Percentiles rank a stretch among this genome's conserved stretches.
Evolutionary conservation across 371 early-diverging fungal genomes (phyloP).

Genomic region (Nematocida ironsii): DNA sequence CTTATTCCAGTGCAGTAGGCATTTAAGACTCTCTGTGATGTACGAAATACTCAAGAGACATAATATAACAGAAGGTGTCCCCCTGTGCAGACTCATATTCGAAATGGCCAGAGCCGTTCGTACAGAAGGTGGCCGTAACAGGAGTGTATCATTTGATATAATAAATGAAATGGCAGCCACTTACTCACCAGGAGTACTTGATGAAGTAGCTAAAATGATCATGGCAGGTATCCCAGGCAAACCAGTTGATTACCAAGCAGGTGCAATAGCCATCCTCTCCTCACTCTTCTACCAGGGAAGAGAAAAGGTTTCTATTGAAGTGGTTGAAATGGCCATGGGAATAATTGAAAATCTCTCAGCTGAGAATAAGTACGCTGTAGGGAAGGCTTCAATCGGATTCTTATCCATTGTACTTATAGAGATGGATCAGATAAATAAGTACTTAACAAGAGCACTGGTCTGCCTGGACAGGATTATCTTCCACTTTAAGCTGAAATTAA

Average conservation of each 20-base stretch:
- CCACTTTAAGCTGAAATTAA: slow-evolving; percentile 50
- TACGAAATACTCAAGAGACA: slow-evolving; percentile 26
- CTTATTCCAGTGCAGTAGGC: slow-evolving; percentile 49
- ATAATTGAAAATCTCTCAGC: slow-evolving; percentile 32
- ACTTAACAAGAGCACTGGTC: slow-evolving; percentile 30
- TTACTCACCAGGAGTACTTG: slow-evolving; percentile 6
- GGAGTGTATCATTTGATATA: slow-evolving; percentile 39
- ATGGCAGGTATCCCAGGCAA: slow-evolving; percentile 23
- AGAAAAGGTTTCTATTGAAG: slow-evolving; percentile 23
- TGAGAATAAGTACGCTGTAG: slow-evolving; percentile 32
- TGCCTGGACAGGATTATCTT: slow-evolving; percentile 44
- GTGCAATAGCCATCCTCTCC: slow-evolving; percentile 25
- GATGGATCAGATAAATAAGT: slow-evolving; percentile 23
- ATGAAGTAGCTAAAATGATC: slow-evolving; percentile 38
- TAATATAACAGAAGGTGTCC: background rate
- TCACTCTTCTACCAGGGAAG: slow-evolving; percentile 43
- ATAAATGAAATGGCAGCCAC: slow-evolving; percentile 28
- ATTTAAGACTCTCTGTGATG: slow-evolving; percentile 15
- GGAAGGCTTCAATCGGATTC: slow-evolving; percentile 38
- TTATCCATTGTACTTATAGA: slow-evolving; percentile 30
- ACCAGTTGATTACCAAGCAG: slow-evolving; percentile 44
- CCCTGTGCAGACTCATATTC: slow-evolving; percentile 20
- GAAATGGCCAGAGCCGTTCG: slow-evolving; percentile 24
- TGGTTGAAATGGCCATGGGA: slow-evolving; percentile 19
- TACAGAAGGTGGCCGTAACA: slow-evolving; percentile 44